These are phyloP conservation scores for Aspergillus panamensis DNA, from an alignment of 495 filamentous ascomycete species.

Conservation along the genomic window DNA sequence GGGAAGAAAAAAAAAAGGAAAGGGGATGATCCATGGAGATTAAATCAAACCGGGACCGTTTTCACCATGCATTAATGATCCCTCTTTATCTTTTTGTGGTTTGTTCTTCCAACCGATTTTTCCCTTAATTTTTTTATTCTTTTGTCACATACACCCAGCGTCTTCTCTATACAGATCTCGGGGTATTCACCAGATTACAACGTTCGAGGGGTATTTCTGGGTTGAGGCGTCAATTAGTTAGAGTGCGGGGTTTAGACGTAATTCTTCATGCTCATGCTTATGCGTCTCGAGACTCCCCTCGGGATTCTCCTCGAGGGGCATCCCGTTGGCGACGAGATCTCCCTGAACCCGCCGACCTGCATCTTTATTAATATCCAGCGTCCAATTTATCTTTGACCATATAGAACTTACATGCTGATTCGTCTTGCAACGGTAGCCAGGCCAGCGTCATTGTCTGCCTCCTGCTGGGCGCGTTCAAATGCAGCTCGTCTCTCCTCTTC, in stretches of 20 bases:
- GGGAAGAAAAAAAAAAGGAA: constrained; percentile 1
- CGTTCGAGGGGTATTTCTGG: constrained; percentile 7
- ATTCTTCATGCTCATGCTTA: constrained; percentile 11
- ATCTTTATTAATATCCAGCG: constrained; percentile 6
- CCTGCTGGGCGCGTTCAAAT: constrained; percentile 73
- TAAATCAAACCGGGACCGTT: constrained; percentile 3
- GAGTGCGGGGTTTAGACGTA: constrained; percentile 3
- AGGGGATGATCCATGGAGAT: constrained; percentile 2
- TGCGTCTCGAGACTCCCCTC: constrained; percentile 12
- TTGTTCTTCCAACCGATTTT: neutral
- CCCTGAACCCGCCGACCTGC: constrained; percentile 40
- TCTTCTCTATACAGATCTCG: constrained; percentile 20
- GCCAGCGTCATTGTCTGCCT: constrained; percentile 88
- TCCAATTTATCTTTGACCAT: neutral
- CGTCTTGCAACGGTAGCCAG: constrained; percentile 80
- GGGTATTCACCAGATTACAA: constrained; percentile 10
- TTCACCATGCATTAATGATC: neutral
- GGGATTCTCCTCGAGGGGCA: constrained; percentile 22
- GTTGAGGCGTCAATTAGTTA: constrained; percentile 4
- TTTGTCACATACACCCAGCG: neutral
- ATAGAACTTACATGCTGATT: constrained; percentile 83
- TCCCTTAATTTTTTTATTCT: neutral
- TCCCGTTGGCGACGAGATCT: constrained; percentile 37
- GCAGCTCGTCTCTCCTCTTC: constrained; percentile 78
- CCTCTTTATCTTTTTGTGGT: neutral